Conservation (phyloP, 495 filamentous ascomycete species). For the Lasiosphaeria ovina region DNA sequence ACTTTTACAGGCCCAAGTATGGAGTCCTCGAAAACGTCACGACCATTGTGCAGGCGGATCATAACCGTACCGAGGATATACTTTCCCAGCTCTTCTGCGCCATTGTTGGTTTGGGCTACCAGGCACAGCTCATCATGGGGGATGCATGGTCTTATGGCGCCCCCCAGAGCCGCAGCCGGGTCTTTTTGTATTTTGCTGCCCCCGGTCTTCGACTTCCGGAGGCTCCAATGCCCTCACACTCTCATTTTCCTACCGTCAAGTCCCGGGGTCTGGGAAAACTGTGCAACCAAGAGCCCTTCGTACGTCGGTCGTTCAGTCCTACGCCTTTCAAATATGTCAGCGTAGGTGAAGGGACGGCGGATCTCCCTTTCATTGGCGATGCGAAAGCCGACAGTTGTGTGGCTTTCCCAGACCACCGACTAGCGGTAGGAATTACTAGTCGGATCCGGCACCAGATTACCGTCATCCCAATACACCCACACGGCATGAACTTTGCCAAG, state of each 20-base stretch:
- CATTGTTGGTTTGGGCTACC: constrained; percentile 71
- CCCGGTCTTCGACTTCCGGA: constrained; percentile 55
- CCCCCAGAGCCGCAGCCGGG: constrained; percentile 57
- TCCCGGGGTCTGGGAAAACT: constrained; percentile 51
- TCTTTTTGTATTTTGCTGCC: constrained; percentile 66
- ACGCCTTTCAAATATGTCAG: constrained; percentile 58
- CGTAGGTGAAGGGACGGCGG: constrained; percentile 47
- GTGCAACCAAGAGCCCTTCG: constrained; percentile 59
- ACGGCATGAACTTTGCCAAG: constrained; percentile 46
- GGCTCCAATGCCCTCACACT: constrained; percentile 59
- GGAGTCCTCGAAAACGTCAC: constrained; percentile 72
- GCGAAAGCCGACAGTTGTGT: constrained; percentile 53
- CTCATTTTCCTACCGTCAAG: constrained; percentile 41
- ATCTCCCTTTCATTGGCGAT: constrained; percentile 60
- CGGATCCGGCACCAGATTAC: constrained; percentile 34
- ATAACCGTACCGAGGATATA: constrained; percentile 50
- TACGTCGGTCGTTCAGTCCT: constrained; percentile 44
- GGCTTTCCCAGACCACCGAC: constrained; percentile 62
- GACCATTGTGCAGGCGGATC: constrained; percentile 49
- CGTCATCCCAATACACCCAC: constrained; percentile 43
- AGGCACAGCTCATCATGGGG: constrained; percentile 58
- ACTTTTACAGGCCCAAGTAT: constrained; percentile 70
- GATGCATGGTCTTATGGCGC: constrained; percentile 69
- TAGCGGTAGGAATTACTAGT: constrained; percentile 31
- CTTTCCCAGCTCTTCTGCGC: constrained; percentile 67